phyloP scores from a whole-genome alignment of 805 yeast genomes.

The Kazachstania bromeliacearum region DNA sequence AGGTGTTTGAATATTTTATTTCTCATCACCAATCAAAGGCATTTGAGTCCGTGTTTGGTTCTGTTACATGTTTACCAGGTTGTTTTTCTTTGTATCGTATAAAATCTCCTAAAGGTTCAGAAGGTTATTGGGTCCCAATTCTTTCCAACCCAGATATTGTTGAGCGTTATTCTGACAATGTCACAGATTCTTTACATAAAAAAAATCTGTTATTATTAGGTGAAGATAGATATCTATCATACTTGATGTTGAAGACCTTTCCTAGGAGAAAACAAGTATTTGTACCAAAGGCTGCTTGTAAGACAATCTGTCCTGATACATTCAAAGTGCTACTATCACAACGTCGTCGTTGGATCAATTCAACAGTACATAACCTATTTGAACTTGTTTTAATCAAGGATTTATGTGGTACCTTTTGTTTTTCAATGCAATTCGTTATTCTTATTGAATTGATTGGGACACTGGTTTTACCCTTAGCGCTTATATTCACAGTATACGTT shows the following conservation, averaged over 20 bases:
- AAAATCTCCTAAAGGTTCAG: constrained; percentile 74
- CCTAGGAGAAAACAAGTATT: constrained; percentile 83
- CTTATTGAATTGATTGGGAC: constrained; percentile 81
- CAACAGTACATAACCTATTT: constrained; percentile 86
- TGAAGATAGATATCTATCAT: constrained; percentile 79
- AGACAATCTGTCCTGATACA: constrained; percentile 76
- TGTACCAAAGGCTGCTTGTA: constrained; percentile 85
- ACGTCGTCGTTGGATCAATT: constrained; percentile 94
- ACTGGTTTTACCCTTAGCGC: constrained; percentile 79
- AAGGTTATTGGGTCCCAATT: constrained; percentile 87
- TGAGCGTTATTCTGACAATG: constrained; percentile 82
- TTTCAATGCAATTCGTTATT: constrained; percentile 90
- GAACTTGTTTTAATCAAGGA: constrained; percentile 78
- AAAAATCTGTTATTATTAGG: constrained; percentile 80
- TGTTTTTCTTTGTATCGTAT: constrained; percentile 90
- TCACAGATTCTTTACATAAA: constrained; percentile 71
- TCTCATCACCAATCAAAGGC: constrained; percentile 94
- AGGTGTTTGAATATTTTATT: constrained; percentile 86
- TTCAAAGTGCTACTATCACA: constrained; percentile 78
- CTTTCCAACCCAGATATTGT: constrained; percentile 89
- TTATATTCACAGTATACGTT: constrained; percentile 73
- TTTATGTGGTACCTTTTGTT: constrained; percentile 88
- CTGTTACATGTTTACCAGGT: constrained; percentile 92
- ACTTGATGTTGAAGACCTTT: constrained; percentile 80
- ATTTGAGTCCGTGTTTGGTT: constrained; percentile 86